These are phyloP conservation scores for Globisporangium nagaii DNA, from an alignment of 352 stramenopile species.

Conservation along the genomic window DNA sequence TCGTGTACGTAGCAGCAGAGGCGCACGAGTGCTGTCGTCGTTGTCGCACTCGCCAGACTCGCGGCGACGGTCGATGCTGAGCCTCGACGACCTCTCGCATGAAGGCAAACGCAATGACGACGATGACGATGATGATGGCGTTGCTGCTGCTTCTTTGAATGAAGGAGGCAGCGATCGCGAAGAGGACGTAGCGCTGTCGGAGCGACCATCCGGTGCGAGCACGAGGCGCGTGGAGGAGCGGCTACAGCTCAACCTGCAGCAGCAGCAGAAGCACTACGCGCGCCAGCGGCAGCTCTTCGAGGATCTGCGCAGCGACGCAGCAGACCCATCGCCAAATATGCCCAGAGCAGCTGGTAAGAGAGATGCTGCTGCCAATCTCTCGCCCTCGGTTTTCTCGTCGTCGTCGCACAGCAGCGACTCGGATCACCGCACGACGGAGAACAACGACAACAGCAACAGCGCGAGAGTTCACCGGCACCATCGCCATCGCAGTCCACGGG, in stretches of 20 bases:
- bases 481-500: neutral
- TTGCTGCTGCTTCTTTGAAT: too few species aligned
- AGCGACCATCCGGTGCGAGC: constrained; percentile 6
- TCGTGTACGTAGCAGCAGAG: neutral
- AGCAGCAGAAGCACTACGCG: constrained; percentile 59
- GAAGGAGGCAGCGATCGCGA: too few species aligned
- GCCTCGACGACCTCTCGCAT: constrained; percentile 40
- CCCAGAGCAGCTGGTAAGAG: neutral
- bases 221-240: constrained; percentile 39
- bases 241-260: constrained; percentile 46
- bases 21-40: neutral
- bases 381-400: constrained; percentile 15
- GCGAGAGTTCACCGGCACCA: neutral
- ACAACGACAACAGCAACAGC: neutral
- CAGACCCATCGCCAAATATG: too few species aligned
- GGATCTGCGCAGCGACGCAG: constrained; percentile 30
- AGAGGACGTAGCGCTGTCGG: constrained; percentile 1
- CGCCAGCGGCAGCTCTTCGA: constrained; percentile 55
- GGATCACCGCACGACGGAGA: neutral
- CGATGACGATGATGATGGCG: constrained; percentile 6
- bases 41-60: neutral
- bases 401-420: constrained; percentile 16
- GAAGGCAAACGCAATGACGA: constrained; percentile 6
- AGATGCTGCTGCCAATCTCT: neutral
- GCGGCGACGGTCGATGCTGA: constrained; percentile 20